These are phyloP conservation scores for Geranium incanum DNA, from an alignment of 441 rosid genomes.

Conservation along the genomic window DNA sequence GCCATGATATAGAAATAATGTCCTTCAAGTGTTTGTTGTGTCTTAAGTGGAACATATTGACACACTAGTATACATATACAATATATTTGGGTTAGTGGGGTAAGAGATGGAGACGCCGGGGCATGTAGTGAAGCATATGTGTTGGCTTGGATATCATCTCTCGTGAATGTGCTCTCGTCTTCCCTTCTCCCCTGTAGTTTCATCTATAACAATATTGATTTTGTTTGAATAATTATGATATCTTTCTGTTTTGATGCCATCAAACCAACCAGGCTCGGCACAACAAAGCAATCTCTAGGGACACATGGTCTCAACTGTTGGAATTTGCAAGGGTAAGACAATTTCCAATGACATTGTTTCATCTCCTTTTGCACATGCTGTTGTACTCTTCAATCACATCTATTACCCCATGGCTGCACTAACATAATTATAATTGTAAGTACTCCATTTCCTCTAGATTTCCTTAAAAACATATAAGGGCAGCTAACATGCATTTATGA, in stretches of 20 bases:
- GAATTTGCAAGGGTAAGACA: slow-evolving; percentile 64
- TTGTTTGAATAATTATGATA: neutral
- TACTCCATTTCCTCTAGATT: neutral
- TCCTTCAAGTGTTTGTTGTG: neutral
- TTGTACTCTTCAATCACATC: neutral
- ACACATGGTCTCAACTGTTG: slow-evolving; percentile 90
- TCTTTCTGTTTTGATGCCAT: slow-evolving; percentile 20
- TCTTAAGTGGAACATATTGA: neutral
- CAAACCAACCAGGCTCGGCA: slow-evolving; percentile 60
- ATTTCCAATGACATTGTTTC: neutral
- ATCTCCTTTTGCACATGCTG: neutral
- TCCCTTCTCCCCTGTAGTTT: neutral
- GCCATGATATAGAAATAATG: neutral
- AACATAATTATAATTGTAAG: neutral
- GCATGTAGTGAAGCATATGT: neutral
- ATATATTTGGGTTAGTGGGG: neutral
- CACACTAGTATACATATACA: neutral
- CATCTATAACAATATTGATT: neutral
- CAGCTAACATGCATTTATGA: neutral
- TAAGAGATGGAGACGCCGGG: neutral
- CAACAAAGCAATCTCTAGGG: slow-evolving; percentile 91
- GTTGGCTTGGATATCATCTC: neutral
- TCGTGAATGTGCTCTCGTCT: neutral
- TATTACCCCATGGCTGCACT: neutral
- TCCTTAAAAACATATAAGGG: neutral